Evolutionary conservation across 2,329 filamentous ascomycete genomes (phyloP), one percentile per base, ranked within the genome.

Genomic region (Diplocarpon rosae): DNA sequence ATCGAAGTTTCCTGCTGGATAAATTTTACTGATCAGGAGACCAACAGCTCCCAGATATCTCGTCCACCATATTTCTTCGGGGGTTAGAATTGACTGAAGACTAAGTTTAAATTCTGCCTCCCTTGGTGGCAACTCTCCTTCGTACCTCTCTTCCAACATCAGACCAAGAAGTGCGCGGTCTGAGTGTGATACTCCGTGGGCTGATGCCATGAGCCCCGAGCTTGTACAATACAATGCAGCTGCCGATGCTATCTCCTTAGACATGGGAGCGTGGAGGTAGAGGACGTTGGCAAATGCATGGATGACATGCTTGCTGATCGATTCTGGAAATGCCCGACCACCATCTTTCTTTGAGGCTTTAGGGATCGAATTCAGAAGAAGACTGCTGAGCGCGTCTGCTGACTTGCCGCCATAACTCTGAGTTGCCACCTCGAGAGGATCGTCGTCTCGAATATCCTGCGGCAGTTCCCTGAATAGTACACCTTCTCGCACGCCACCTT

Each of bases 401-500:
- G 74, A 74, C 0, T 63, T 61, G 2, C 68, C 64, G 0, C 73
- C 73, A 49, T 73, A 75, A 1, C 67, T 67, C 12, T 59, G 56
- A 0, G 79, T 84, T 1, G 76, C 78, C 0, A 76, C 73, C 10
- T 76, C 64, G 1, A 85, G 62, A 0, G 80, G 79, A 45, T 75
- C 65, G 47, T 78, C 66, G 1, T 63, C 63, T 37, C 76, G 70
- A 8, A 73, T 61, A 0, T 65, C 57, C 0, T 63, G 54, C 0
- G 66, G 50, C 7, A 85, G 67, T 33, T 65, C 66, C 10, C 69
- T 64, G 59, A 79, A 85, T 1, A 84, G 65, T 45, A 73, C 73
- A 0, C 81, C 81, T 63, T 85, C 81, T 27, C 81, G 67, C 2
- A 85, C 78, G 4, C 81, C 81, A 14, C 81, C 81, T 57, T 85